phyloP scores from a whole-genome alignment of 2,329 filamentous ascomycete genomes.

The Bipolaris gigantea region DNA sequence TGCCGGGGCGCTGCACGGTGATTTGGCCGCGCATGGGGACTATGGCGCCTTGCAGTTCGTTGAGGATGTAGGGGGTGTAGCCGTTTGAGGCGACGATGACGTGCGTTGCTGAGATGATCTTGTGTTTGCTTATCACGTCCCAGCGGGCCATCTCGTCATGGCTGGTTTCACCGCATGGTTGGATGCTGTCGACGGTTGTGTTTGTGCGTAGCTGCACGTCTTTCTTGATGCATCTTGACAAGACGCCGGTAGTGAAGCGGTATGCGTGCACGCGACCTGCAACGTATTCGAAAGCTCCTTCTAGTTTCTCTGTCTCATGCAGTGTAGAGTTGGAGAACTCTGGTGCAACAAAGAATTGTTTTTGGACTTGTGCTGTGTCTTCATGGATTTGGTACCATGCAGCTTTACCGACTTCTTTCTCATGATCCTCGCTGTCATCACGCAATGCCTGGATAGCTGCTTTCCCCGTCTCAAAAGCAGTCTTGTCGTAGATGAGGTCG shows the following conservation, averaged over 20 bases:
- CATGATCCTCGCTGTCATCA: constrained; percentile 26
- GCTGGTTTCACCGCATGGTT: not conserved
- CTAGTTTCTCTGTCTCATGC: constrained; percentile 20
- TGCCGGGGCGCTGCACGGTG: constrained; percentile 43
- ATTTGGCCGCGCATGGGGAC: constrained; percentile 49
- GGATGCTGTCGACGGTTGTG: constrained; percentile 30
- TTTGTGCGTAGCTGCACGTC: constrained; percentile 36
- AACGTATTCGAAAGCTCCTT: constrained; percentile 37
- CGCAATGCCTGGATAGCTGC: constrained; percentile 27
- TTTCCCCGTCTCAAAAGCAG: constrained; percentile 34
- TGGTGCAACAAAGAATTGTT: constrained; percentile 22
- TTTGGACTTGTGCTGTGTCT: constrained; percentile 11
- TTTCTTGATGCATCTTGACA: constrained; percentile 30
- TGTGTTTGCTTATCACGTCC: constrained; percentile 25
- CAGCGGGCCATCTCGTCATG: constrained; percentile 7
- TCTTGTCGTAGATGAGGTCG: constrained; percentile 59
- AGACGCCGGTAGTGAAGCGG: constrained; percentile 32
- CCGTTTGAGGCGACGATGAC: constrained; percentile 43
- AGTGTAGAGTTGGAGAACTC: constrained; percentile 25
- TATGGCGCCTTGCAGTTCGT: constrained; percentile 44
- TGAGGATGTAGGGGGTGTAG: constrained; percentile 37
- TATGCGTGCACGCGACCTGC: constrained; percentile 41
- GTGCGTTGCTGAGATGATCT: constrained; percentile 16
- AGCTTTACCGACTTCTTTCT: constrained; percentile 28
- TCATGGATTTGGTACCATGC: constrained; percentile 35